These are phyloP conservation scores for Pyrus betulifolia DNA, from an alignment of 306 rosid species.

Conservation along the genomic window DNA sequence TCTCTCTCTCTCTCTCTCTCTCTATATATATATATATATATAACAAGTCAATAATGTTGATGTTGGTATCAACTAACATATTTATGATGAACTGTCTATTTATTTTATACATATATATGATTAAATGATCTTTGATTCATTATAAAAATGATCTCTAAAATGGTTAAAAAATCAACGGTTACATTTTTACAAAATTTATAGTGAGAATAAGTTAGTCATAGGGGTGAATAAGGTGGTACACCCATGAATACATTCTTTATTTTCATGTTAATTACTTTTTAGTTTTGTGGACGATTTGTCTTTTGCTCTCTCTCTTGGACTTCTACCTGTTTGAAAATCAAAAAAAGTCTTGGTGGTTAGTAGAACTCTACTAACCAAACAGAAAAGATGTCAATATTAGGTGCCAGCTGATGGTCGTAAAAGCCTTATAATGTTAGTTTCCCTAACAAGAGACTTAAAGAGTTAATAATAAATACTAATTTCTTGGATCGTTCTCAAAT, in stretches of 20 bases:
- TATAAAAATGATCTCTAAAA: neutral
- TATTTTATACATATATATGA: too few species aligned
- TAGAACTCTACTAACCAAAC: conserved; percentile 54
- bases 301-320: conserved; percentile 15
- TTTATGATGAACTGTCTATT: too few species aligned
- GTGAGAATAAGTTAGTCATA: too few species aligned
- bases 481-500: conserved; percentile 36
- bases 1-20: too few species aligned
- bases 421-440: conserved; percentile 56
- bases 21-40: too few species aligned
- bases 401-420: conserved; percentile 27
- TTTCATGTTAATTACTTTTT: too few species aligned
- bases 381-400: conserved; percentile 57
- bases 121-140: too few species aligned
- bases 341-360: conserved; percentile 63
- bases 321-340: conserved; percentile 29
- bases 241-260: neutral
- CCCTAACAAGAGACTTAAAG: conserved; percentile 55
- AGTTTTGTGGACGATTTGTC: neutral
- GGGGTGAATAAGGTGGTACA: too few species aligned
- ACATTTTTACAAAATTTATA: neutral
- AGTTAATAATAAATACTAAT: neutral
- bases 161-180: neutral
- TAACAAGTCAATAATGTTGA: too few species aligned
- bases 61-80: too few species aligned